Evolutionary conservation across 768 basidiomycete species (phyloP).

Genomic region (Leucosporidium yakuticum): DNA sequence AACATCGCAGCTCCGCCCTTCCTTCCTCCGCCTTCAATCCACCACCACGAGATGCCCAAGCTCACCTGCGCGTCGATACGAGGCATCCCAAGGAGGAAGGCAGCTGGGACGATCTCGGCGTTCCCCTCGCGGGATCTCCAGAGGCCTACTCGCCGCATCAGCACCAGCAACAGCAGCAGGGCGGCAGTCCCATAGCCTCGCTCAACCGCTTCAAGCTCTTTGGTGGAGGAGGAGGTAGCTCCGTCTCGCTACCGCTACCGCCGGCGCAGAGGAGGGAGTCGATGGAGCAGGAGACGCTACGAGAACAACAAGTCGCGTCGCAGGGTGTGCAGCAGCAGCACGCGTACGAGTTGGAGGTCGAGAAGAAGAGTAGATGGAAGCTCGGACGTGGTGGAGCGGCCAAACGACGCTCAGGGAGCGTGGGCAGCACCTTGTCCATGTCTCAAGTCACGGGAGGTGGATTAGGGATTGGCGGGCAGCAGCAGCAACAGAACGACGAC

Average conservation of each 20-base stretch:
- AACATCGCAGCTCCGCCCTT: neutral
- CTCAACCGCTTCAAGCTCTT: conserved; percentile 12
- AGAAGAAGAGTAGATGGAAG: conserved; percentile 21
- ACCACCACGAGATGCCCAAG: too few species aligned
- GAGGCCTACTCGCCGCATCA: neutral
- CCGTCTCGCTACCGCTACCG: neutral
- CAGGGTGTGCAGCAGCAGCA: conserved; percentile 2
- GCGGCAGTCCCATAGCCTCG: neutral
- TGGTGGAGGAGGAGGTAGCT: neutral
- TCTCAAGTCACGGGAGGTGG: too few species aligned
- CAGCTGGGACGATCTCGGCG: conserved; percentile 20
- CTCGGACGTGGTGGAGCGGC: conserved; percentile 1
- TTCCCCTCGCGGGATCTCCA: neutral
- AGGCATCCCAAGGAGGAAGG: neutral
- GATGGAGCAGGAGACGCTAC: neutral
- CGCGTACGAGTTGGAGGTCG: neutral
- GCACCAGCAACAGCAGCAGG: neutral
- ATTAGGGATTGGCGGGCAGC: neutral
- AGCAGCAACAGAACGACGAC: neutral
- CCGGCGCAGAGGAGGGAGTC: neutral
- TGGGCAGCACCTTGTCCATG: conserved; percentile 8
- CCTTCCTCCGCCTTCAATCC: neutral
- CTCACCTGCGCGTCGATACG: neutral
- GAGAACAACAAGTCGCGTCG: neutral
- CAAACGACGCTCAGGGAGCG: conserved; percentile 18